phyloP scores from a whole-genome alignment of 495 filamentous ascomycete genomes.

The Poronia punctata region DNA sequence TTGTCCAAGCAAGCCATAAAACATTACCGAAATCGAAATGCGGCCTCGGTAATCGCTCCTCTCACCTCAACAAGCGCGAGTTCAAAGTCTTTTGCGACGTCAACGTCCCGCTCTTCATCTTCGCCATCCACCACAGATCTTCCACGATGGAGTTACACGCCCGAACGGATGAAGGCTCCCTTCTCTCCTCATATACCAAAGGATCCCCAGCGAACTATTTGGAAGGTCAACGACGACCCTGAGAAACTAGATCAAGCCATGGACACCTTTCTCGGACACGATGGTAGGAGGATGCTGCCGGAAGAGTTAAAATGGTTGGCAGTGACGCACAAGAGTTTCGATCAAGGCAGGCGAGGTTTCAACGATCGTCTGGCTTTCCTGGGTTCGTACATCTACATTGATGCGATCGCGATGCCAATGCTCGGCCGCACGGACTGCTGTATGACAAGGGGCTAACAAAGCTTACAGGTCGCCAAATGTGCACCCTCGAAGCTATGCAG shows the following conservation, averaged over 20 bases:
- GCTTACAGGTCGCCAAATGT: slow-evolving; percentile 65
- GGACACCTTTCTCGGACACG: slow-evolving; percentile 58
- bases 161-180: slow-evolving; percentile 69
- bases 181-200: slow-evolving; percentile 47
- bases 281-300: slow-evolving; percentile 63
- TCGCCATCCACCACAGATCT: slow-evolving; percentile 12
- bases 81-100: slow-evolving; percentile 14
- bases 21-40: slow-evolving; percentile 9
- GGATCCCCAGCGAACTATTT: slow-evolving; percentile 41
- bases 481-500: slow-evolving; percentile 70
- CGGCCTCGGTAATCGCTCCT: slow-evolving; percentile 4
- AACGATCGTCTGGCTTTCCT: slow-evolving; percentile 90
- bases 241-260: slow-evolving; percentile 67
- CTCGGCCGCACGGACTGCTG: no score
- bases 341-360: slow-evolving; percentile 86
- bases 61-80: slow-evolving; percentile 5
- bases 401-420: background rate
- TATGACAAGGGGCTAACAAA: background rate
- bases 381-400: slow-evolving; percentile 50
- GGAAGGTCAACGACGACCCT: slow-evolving; percentile 68
- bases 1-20: slow-evolving; percentile 17
- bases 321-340: slow-evolving; percentile 97
- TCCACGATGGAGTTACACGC: slow-evolving; percentile 81
- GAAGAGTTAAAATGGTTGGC: slow-evolving; percentile 96
- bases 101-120: slow-evolving; percentile 7